Conservation (phyloP, 805 yeast genomes). For the Wilhelminamyces savonicus region DNA sequence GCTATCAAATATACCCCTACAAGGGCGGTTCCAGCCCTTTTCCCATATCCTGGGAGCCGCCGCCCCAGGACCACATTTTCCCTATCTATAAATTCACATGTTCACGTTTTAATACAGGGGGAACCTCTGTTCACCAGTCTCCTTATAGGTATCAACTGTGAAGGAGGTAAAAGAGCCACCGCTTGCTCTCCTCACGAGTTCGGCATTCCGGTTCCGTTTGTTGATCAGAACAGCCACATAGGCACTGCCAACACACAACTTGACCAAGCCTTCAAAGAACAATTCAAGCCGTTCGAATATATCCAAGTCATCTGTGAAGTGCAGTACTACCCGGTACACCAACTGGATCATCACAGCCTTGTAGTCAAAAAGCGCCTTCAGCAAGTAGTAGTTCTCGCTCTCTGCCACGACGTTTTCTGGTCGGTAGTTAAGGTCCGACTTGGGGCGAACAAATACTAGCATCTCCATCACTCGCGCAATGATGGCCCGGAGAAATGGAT, state of each 20-base stretch:
- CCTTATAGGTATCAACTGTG: too few species aligned
- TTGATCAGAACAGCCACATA: too few species aligned
- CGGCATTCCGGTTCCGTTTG: too few species aligned
- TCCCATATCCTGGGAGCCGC: too few species aligned
- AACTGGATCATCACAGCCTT: slow-evolving; percentile 19
- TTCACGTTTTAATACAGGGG: too few species aligned
- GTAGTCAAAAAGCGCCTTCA: slow-evolving; percentile 14
- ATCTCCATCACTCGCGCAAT: slow-evolving; percentile 9
- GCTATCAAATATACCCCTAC: too few species aligned
- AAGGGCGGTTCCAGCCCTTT: too few species aligned
- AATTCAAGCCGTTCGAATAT: slow-evolving; percentile 17
- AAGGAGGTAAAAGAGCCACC: too few species aligned
- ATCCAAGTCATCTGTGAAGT: slow-evolving; percentile 12
- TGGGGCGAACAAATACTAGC: slow-evolving; percentile 12
- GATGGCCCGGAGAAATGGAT: slow-evolving; percentile 11
- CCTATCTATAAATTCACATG: too few species aligned
- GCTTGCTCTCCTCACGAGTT: too few species aligned
- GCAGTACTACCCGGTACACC: slow-evolving; percentile 11
- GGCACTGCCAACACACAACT: slow-evolving; percentile 17
- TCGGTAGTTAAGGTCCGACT: slow-evolving; percentile 2
- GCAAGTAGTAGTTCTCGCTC: slow-evolving; percentile 11
- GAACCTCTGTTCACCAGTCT: too few species aligned
- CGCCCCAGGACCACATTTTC: too few species aligned
- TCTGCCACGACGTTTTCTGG: slow-evolving; percentile 9
- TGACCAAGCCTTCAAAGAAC: slow-evolving; percentile 17